Base-by-base conservation (phyloP, 1,139 yeast species). In the Meyerozyma smithsonii region DNA sequence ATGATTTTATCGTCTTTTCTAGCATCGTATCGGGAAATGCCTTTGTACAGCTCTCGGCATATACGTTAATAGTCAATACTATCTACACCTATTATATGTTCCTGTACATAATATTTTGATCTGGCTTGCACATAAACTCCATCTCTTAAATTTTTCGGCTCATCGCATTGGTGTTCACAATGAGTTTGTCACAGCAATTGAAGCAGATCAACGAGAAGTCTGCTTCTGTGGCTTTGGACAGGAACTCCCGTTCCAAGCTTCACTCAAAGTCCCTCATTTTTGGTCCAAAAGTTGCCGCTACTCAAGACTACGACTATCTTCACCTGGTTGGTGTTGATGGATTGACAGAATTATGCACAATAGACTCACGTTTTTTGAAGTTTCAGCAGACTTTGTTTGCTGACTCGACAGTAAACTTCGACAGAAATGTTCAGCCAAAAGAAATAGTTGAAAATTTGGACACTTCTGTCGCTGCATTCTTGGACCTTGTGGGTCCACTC, bases 241-340 rank as follows among this genome's bases (percentile, higher is more conserved):
- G 97, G 61, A 88, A 88, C 63, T 74, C 80, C 51, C 74, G 97
- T 59, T 86, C 90, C 46, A 86, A 84, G 62, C 66, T 89, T 47
- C 98, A 92, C 56, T 81, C 95, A 19, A 81, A 87, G 35, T 92
- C 98, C 37, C 75, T 92, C 51, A 77, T 92, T 33, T 90, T 84
- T 60, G 95, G 88, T 39, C 76, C 96, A 8, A 81, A 84, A 55
- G 81, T 79, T 43, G 98, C 99, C 19, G 86, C 95, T 8, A 77
- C 90, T 28, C 98, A 94, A 66, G 98, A 94, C 59, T 89, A 79
- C 56, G 97, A 89, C 54, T 72, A 83, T 40, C 80, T 92, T 46
- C 86, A 75, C 56, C 77, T 81, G 41, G 76, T 79, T 42, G 85
- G 94, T 3, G 53, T 75, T 7, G 94, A 84, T 45, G 96, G 96